Base-by-base conservation (phyloP, 192 early-diverging fungal genomes). In the Pecoramyces ruminantium region DNA sequence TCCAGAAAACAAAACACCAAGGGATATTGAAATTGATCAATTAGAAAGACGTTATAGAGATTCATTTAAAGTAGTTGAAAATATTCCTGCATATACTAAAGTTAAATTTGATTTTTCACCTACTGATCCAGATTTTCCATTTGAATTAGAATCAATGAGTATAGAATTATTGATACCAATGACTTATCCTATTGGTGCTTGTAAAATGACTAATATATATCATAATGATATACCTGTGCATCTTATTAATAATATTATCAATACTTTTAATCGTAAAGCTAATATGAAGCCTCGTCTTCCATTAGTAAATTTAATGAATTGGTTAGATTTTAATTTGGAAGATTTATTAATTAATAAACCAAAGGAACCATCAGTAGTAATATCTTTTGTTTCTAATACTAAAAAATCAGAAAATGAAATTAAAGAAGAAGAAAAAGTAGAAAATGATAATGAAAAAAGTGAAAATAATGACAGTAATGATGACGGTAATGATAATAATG, bases 61-160 rank as follows among this genome's bases (percentile, higher is more conserved):
- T 8, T n/a, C 51, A 1, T 67, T n/a, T 67, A 67, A 67, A 11
- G 8, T 67, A 9, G n/a, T 67, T 8, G 51, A 67, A 67, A 67
- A 25, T 25, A 67, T 67, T n/a, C 51, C 51, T 8, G 51, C 51
- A 0, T 67, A 67, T n/a, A 67, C 51, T 2, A 67, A 67, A n/a
- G 51, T 67, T n/a, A 25, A 21, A 4, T 67, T 67, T n/a, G 18
- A 67, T n/a, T 67, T 67, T 67, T 18, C 51, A 4, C 51, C 51
- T 6, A 67, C 51, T 8, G 51, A 95, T 77, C 94, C 94, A 28
- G 94, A 95, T 80, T 95, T 95, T 79, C 93, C 94, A 18, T 95
- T 87, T 79, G 93, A 94, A 77, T 84, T 95, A 58, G 83, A 88
- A 30, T 82, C 84, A n/a, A 83, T 95, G 28, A 83, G 88, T 42